Conservation (phyloP, 805 yeast genomes). For the Candida pseudoglaebosa region DNA sequence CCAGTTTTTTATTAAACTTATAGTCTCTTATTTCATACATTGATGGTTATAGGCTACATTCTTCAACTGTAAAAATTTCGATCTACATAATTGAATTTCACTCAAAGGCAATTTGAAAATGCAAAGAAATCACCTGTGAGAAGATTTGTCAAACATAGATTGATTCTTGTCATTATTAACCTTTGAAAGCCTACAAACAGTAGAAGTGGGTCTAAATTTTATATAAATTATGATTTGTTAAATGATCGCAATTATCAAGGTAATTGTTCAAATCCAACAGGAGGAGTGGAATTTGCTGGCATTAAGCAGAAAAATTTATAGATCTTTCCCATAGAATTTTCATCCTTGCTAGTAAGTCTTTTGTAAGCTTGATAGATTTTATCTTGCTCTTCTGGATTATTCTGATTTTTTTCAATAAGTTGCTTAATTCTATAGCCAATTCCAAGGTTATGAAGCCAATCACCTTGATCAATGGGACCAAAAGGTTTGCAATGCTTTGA, state of each 20-base stretch:
- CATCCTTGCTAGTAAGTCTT: constrained; percentile 59
- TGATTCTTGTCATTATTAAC: no score
- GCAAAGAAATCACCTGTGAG: no score
- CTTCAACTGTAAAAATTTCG: no score
- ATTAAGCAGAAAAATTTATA: constrained; percentile 68
- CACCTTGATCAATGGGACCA: constrained; percentile 74
- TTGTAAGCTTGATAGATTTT: constrained; percentile 54
- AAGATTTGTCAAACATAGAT: no score
- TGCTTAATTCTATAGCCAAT: constrained; percentile 66
- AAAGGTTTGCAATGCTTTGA: constrained; percentile 18
- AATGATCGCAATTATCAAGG: background rate
- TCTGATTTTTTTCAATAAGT: constrained; percentile 41
- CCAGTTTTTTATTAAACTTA: no score
- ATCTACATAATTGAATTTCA: no score
- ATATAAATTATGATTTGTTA: no score
- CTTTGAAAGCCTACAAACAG: no score
- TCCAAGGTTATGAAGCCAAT: constrained; percentile 74
- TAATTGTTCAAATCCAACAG: constrained; percentile 51
- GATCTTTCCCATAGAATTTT: constrained; percentile 67
- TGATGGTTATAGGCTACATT: no score
- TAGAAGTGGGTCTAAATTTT: no score
- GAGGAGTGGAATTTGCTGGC: constrained; percentile 40
- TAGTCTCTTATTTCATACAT: no score
- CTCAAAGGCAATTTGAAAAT: no score
- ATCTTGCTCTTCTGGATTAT: constrained; percentile 43